Base-by-base conservation (phyloP, 2,329 filamentous ascomycete genomes). In the Cordyceps fumosorosea region DNA sequence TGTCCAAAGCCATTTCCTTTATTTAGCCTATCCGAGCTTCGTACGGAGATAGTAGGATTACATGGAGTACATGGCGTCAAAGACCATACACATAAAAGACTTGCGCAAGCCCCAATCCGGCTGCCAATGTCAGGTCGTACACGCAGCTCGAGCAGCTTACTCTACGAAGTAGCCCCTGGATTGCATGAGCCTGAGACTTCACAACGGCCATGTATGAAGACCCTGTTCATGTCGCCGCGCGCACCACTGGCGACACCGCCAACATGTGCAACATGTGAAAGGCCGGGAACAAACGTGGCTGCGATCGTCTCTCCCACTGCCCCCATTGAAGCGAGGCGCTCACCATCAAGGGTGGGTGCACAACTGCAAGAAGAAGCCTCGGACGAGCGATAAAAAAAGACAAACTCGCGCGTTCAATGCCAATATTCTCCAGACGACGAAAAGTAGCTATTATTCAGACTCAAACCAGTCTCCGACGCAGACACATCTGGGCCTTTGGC, bases 221-320 rank as follows among this genome's bases (percentile, higher is more conserved):
- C 44, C n/a, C 20, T 47, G 44, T 8, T n/a, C n/a, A 22, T 47
- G n/a, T 22, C n/a, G n/a, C 44, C 44, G n/a, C 44, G 44, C 44
- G 20, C 44, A 47, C 44, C 44, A n/a, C 40, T 51, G 18, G 6
- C 40, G 24, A 48, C 37, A 37, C 57, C 57, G 2, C 57, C 26
- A 47, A 26, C 48, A 60, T 60, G 57, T 60, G 57, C 14, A 34
- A 40, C 57, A 60, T 60, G 57, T 53, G 57, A 60, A 60, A 60
- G 40, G 47, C 48, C 26, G 24, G 37, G 12, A 18, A 20, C n/a
- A 20, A 42, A 58, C 32, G 34, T 60, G 57, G 56, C 56, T 59
- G 48, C 45, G 57, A 60, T 60, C 57, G 24, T 45, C 47, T 51
- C 34, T 34, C 48, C 48, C n/a, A 50, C 57, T 60, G 24, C 18